These are phyloP conservation scores for Lumnitzera littorea DNA, from an alignment of 345 rosid species.

Conservation along the genomic window DNA sequence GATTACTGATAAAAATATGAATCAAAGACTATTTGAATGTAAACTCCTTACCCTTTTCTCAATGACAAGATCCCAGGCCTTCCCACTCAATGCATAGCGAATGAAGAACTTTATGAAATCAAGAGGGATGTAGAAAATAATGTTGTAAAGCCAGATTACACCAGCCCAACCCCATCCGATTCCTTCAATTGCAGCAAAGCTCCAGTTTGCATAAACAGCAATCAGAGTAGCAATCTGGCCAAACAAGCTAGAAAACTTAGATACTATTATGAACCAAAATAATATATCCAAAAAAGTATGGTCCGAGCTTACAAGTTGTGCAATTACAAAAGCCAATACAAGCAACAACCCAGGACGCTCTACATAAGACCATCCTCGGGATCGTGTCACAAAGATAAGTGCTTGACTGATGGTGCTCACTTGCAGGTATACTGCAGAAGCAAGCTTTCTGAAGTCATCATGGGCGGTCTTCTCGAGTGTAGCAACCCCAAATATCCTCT, in stretches of 20 bases:
- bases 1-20: slow-evolving; percentile 1
- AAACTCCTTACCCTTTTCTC: slow-evolving; percentile 82
- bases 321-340: slow-evolving; percentile 65
- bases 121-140: slow-evolving; percentile 79
- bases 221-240: slow-evolving; percentile 85
- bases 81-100: slow-evolving; percentile 88
- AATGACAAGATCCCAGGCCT: slow-evolving; percentile 98
- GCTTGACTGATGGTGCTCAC: slow-evolving; percentile 97
- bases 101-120: slow-evolving; percentile 87
- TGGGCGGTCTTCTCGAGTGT: slow-evolving; percentile 86
- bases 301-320: slow-evolving; percentile 73
- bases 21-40: not conserved
- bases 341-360: slow-evolving; percentile 92
- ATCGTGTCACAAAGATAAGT: slow-evolving; percentile 89
- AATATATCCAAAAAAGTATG: slow-evolving; percentile 6
- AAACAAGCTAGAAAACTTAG: not conserved
- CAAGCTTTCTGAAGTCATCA: slow-evolving; percentile 88
- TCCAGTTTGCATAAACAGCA: slow-evolving; percentile 94
- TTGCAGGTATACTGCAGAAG: slow-evolving; percentile 94
- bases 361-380: slow-evolving; percentile 89
- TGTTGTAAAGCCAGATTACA: slow-evolving; percentile 92
- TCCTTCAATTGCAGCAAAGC: slow-evolving; percentile 94
- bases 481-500: slow-evolving; percentile 77
- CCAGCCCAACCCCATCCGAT: slow-evolving; percentile 99
- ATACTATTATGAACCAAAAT: not conserved